These are phyloP conservation scores for Globisporangium perplexum DNA, from an alignment of 352 stramenopile genomes.

Conservation along the genomic window DNA sequence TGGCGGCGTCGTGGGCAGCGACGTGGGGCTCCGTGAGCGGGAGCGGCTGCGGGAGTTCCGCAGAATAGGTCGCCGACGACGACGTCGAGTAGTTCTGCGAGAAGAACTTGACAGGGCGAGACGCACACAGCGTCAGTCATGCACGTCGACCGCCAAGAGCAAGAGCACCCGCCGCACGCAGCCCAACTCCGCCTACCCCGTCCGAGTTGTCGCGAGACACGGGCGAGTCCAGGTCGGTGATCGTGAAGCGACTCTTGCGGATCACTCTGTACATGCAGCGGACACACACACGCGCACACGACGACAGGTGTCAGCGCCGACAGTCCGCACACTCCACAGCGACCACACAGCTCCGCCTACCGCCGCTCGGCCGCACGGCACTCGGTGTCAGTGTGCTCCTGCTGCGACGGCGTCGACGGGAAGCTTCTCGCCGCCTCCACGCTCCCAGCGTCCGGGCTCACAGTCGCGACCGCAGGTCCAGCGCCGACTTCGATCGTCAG, in stretches of 20 bases:
- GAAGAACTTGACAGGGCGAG: constrained; percentile 11
- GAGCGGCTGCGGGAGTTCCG: constrained; percentile 5
- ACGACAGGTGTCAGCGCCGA: too few species aligned
- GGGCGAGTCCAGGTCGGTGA: constrained; percentile 73
- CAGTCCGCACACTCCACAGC: too few species aligned
- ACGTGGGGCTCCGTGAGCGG: neutral
- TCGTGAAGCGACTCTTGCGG: constrained; percentile 78
- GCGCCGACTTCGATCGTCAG: neutral
- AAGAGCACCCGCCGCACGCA: too few species aligned
- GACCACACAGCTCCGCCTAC: neutral
- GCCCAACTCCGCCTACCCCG: constrained; percentile 41
- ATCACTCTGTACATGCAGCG: constrained; percentile 30
- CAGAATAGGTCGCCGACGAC: constrained; percentile 7
- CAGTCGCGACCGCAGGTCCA: neutral
- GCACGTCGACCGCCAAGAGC: neutral
- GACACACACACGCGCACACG: too few species aligned
- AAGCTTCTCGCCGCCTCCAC: neutral
- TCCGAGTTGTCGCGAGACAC: constrained; percentile 45
- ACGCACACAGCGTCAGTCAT: constrained; percentile 7
- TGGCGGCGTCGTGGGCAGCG: neutral
- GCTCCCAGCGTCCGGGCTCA: neutral
- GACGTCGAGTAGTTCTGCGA: constrained; percentile 6
- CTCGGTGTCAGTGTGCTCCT: neutral
- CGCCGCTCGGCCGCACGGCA: neutral
- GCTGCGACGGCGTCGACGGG: neutral